phyloP scores from a whole-genome alignment of 2,329 filamentous ascomycete species.

The Myriosclerotinia curreyana region DNA sequence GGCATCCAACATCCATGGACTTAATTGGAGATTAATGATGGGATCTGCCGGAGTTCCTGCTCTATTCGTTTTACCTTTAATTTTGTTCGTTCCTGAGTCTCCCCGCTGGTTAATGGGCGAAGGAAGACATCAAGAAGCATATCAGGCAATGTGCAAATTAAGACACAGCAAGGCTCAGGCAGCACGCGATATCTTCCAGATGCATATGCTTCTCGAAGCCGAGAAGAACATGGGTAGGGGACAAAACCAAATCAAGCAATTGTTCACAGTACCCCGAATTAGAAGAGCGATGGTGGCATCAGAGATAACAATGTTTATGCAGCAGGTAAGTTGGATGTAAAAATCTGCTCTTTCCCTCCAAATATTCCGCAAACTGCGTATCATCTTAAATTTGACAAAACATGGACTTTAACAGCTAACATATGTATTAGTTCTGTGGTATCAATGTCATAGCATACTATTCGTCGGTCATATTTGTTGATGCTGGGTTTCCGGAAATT shows the following conservation, averaged over 20 bases:
- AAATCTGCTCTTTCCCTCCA: no score
- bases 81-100: constrained; percentile 46
- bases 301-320: constrained; percentile 65
- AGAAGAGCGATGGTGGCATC: constrained; percentile 52
- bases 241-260: constrained; percentile 51
- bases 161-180: constrained; percentile 53
- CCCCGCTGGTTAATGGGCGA: constrained; percentile 53
- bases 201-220: constrained; percentile 55
- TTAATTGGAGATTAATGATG: constrained; percentile 68
- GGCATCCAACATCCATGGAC: constrained; percentile 47
- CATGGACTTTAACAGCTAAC: neutral
- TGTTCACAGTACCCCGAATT: constrained; percentile 54
- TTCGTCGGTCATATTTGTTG: constrained; percentile 57
- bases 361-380: no score
- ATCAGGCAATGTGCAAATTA: constrained; percentile 46
- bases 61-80: constrained; percentile 51
- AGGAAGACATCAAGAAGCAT: constrained; percentile 48
- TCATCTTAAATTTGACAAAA: neutral
- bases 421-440: constrained; percentile 43
- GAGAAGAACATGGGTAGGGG: constrained; percentile 53
- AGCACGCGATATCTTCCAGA: constrained; percentile 55
- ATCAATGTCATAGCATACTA: constrained; percentile 60
- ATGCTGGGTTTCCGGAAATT: constrained; percentile 51
- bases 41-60: constrained; percentile 60
- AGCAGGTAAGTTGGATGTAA: constrained; percentile 35